These are phyloP conservation scores for Nitzschia sp. DNA, from an alignment of 108 stramenopile genomes.

Conservation along the genomic window DNA sequence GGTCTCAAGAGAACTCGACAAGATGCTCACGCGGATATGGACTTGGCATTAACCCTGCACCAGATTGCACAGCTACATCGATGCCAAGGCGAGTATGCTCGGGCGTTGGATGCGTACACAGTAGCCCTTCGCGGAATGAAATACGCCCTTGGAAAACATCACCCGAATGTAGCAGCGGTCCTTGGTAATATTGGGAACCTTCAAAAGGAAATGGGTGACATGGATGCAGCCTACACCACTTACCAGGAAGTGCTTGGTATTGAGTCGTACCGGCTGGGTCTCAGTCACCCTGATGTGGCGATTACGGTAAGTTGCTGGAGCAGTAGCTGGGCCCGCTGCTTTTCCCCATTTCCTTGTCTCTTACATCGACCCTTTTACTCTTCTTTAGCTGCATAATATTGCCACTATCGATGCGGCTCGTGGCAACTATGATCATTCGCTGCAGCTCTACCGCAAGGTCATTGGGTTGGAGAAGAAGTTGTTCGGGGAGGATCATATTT, in stretches of 20 bases:
- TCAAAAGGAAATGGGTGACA: slow-evolving; percentile 82
- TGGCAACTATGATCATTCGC: slow-evolving; percentile 67
- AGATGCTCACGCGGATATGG: slow-evolving; percentile 55
- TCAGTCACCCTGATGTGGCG: slow-evolving; percentile 85
- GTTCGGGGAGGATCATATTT: slow-evolving; percentile 63
- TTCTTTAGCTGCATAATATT: slow-evolving; percentile 89
- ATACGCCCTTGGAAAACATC: slow-evolving; percentile 60
- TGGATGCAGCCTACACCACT: slow-evolving; percentile 75
- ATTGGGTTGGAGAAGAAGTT: slow-evolving; percentile 74
- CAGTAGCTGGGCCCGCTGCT: background rate
- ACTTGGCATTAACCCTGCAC: slow-evolving; percentile 79
- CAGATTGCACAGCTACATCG: slow-evolving; percentile 79
- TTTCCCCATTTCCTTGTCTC: background rate
- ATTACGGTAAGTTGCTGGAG: too few relatives aligned
- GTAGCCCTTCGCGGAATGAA: slow-evolving; percentile 85
- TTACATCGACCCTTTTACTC: too few relatives aligned
- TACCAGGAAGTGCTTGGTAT: slow-evolving; percentile 88
- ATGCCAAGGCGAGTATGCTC: slow-evolving; percentile 47
- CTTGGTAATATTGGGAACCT: slow-evolving; percentile 87
- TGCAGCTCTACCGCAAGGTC: slow-evolving; percentile 71
- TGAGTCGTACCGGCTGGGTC: slow-evolving; percentile 79
- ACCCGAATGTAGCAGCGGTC: slow-evolving; percentile 80
- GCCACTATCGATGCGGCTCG: slow-evolving; percentile 88
- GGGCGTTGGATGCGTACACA: slow-evolving; percentile 71
- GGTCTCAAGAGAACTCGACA: slow-evolving; percentile 20